phyloP scores from a whole-genome alignment of 202 grass and related monocot genomes.

The Carex arenaria region DNA sequence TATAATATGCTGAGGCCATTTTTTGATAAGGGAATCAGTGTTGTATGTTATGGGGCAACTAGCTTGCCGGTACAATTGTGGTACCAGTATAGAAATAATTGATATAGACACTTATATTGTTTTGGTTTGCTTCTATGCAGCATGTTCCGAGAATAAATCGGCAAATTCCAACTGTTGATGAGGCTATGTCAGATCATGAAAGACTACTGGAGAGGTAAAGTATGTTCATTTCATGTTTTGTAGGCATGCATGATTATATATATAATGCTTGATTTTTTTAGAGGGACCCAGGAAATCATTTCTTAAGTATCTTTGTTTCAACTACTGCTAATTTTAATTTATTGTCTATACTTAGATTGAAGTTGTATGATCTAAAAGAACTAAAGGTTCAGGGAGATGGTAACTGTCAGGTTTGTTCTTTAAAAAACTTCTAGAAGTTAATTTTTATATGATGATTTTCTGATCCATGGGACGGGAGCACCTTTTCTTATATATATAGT shows the following conservation, averaged over 20 bases:
- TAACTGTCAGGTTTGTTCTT: slow-evolving; percentile 72
- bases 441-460: neutral
- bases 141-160: slow-evolving; percentile 83
- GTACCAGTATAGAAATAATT: neutral
- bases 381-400: slow-evolving; percentile 94
- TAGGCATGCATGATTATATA: neutral
- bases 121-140: slow-evolving; percentile 26
- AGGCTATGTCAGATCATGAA: slow-evolving; percentile 88
- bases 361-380: slow-evolving; percentile 69
- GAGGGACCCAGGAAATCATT: neutral
- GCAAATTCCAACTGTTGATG: slow-evolving; percentile 76
- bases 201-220: slow-evolving; percentile 78
- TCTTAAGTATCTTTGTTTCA: neutral
- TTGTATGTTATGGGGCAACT: neutral
- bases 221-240: neutral
- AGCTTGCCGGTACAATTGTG: neutral
- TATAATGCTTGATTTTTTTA: neutral
- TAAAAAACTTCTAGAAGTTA: neutral
- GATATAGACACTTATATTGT: neutral
- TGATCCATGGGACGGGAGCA: neutral
- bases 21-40: neutral
- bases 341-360: slow-evolving; percentile 45
- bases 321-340: neutral
- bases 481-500: neutral
- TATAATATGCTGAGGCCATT: neutral